These are phyloP conservation scores for Cladosporium sp. DNA, from an alignment of 2,329 filamentous ascomycete genomes.

Conservation along the genomic window DNA sequence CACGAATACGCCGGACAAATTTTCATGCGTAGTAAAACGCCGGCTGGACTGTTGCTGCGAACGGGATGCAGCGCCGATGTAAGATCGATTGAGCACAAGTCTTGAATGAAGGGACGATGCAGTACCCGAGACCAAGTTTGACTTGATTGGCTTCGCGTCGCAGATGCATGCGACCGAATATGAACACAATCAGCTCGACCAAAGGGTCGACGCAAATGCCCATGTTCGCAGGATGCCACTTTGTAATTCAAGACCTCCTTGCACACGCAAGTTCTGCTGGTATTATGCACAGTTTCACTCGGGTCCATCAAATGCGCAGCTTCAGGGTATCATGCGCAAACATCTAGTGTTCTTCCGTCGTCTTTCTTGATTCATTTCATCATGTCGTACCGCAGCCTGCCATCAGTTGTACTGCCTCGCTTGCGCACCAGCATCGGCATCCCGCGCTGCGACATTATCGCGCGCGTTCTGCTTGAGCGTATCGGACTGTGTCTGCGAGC, in stretches of 20 bases:
- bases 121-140: background rate
- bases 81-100: background rate
- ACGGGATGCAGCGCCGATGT: background rate
- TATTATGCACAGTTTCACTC: background rate
- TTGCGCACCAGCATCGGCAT: constrained; percentile 64
- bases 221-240: background rate
- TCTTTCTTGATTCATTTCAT: constrained; percentile 1
- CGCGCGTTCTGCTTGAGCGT: constrained; percentile 68
- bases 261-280: background rate
- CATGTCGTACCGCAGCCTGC: background rate
- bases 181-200: background rate
- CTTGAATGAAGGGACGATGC: background rate
- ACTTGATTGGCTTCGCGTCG: background rate
- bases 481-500: constrained; percentile 68
- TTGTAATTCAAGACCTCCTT: background rate
- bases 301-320: background rate
- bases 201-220: background rate
- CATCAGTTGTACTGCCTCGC: constrained; percentile 51
- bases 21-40: background rate
- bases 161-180: background rate
- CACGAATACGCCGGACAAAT: background rate
- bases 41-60: background rate
- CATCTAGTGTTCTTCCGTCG: background rate
- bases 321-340: constrained; percentile 4
- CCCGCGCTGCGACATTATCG: constrained; percentile 64